Evolutionary conservation across 1,284 basidiomycete genomes (phyloP).

Genomic region (Leucoagaricus sp.): DNA sequence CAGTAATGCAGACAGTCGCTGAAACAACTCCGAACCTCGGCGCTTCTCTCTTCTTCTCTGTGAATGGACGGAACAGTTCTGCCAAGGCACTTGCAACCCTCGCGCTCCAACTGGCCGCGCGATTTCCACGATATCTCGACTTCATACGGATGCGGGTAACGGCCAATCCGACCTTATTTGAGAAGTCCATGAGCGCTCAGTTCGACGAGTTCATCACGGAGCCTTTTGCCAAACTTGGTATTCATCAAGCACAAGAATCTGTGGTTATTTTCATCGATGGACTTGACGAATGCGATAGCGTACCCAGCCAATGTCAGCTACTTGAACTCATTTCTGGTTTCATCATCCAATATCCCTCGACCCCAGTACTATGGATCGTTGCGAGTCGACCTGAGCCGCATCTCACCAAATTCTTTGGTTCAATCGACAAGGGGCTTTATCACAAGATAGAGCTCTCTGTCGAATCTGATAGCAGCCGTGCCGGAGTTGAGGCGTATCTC

Average conservation of each 20-base stretch:
- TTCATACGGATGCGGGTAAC: neutral
- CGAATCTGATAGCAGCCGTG: neutral
- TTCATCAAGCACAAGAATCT: neutral
- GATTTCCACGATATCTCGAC: neutral
- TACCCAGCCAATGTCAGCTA: neutral
- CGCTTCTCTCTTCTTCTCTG: neutral
- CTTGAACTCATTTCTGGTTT: neutral
- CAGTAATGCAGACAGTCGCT: neutral
- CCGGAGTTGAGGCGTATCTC: neutral
- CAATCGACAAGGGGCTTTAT: no score
- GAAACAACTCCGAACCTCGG: neutral
- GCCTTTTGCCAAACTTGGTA: neutral
- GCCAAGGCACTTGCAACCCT: neutral
- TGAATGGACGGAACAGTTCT: neutral
- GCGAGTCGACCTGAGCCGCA: constrained; percentile 6
- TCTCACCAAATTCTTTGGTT: neutral
- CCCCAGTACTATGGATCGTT: constrained; percentile 1
- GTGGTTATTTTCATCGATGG: neutral
- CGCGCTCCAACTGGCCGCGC: neutral
- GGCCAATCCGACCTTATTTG: neutral
- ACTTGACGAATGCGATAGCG: neutral
- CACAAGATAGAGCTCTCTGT: neutral
- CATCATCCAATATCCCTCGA: neutral
- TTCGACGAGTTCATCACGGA: neutral
- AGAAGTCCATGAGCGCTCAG: neutral